Percentiles rank a stretch among this genome's conserved stretches.
These are phyloP conservation scores for Meyerozyma elateridarum DNA, from an alignment of 1,139 yeast genomes.

Conservation along the genomic window DNA sequence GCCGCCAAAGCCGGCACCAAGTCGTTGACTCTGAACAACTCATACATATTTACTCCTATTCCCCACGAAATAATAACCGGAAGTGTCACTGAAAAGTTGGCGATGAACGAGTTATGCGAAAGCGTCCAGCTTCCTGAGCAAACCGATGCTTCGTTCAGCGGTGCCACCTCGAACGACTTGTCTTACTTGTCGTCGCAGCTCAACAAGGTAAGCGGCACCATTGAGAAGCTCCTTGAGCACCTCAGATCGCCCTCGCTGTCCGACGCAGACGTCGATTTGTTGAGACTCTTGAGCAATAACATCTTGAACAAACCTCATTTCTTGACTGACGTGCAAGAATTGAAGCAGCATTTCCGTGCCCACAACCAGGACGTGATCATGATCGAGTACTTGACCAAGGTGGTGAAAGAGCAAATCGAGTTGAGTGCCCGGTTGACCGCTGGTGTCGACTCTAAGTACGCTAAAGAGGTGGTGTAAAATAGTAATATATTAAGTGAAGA, in stretches of 20 bases:
- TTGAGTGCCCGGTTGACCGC: constrained; percentile 73
- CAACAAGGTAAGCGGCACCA: constrained; percentile 43
- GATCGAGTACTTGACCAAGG: constrained; percentile 79
- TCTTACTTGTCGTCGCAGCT: constrained; percentile 52
- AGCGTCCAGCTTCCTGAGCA: constrained; percentile 18
- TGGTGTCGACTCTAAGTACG: constrained; percentile 14
- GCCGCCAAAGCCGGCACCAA: constrained; percentile 49
- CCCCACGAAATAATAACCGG: constrained; percentile 62
- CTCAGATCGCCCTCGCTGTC: constrained; percentile 39
- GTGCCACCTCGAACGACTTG: constrained; percentile 18
- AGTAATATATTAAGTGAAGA: background rate
- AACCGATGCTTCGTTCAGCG: constrained; percentile 16
- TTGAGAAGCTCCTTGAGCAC: constrained; percentile 52
- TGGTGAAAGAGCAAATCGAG: constrained; percentile 82
- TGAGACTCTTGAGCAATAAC: constrained; percentile 61
- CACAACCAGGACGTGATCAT: constrained; percentile 80
- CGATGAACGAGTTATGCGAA: constrained; percentile 38
- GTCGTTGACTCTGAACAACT: constrained; percentile 25
- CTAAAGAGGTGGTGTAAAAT: constrained; percentile 4
- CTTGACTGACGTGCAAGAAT: constrained; percentile 52
- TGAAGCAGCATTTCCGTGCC: constrained; percentile 60
- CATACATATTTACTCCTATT: constrained; percentile 76
- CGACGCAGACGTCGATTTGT: constrained; percentile 52
- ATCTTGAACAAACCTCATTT: constrained; percentile 56
- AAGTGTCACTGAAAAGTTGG: constrained; percentile 55